phyloP scores from a whole-genome alignment of 441 rosid species.

The Erysimum pusillum region DNA sequence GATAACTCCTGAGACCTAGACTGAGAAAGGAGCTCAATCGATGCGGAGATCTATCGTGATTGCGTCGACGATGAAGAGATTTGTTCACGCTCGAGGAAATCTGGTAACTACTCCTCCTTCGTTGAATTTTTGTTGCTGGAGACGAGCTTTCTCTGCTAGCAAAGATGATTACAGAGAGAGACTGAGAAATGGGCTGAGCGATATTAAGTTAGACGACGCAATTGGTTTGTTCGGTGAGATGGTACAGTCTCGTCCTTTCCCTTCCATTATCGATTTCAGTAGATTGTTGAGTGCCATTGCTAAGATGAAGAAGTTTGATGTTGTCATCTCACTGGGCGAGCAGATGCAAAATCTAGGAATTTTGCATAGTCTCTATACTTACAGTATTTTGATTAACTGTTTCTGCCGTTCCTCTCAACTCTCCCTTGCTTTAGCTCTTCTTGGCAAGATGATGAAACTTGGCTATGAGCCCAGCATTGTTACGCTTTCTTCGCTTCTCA shows the following conservation, averaged over 20 bases:
- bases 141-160: neutral
- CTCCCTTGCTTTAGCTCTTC: too few species aligned
- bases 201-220: neutral
- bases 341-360: neutral
- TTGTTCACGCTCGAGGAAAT: neutral
- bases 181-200: neutral
- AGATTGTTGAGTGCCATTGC: neutral
- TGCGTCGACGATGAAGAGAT: neutral
- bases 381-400: too few species aligned
- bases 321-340: neutral
- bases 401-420: too few species aligned
- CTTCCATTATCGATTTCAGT: neutral
- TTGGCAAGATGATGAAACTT: too few species aligned
- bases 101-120: neutral
- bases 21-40: too few species aligned
- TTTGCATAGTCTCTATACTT: too few species aligned
- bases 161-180: neutral
- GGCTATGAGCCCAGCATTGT: too few species aligned
- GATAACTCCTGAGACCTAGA: too few species aligned
- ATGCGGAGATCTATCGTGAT: too few species aligned
- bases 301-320: neutral
- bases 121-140: neutral
- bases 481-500: too few species aligned
- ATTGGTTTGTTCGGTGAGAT: neutral
- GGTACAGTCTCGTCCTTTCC: neutral